Conservation (phyloP, 2,329 filamentous ascomycete species). For the Penicillium digitatum region DNA sequence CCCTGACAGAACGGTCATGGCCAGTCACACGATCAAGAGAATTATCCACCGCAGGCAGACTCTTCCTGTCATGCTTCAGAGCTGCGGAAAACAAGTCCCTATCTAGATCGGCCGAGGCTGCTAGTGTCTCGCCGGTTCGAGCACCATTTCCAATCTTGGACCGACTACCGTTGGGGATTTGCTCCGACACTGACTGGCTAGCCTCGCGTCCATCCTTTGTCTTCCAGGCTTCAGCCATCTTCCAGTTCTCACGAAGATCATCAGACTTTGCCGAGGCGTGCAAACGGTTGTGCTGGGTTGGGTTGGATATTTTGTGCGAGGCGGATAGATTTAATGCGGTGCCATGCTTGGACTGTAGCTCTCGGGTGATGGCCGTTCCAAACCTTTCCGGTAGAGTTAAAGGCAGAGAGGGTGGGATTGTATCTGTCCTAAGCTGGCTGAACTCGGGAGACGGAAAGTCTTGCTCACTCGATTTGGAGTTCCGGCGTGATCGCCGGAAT, state of each 20-base stretch:
- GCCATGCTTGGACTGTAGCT: conserved; percentile 23
- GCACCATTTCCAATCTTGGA: neutral
- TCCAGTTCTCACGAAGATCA: conserved; percentile 22
- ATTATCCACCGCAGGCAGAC: neutral
- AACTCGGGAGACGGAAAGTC: conserved; percentile 4
- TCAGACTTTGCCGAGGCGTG: conserved; percentile 18
- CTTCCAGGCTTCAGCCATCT: conserved; percentile 19
- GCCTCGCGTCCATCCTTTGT: conserved; percentile 6
- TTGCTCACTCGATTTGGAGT: conserved; percentile 22
- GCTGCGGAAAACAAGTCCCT: conserved; percentile 24
- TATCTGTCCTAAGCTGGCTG: conserved; percentile 6
- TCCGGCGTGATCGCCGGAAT: conserved; percentile 27
- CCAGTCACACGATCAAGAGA: neutral
- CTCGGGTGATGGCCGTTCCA: conserved; percentile 30
- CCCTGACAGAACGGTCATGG: neutral
- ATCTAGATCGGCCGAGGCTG: conserved; percentile 21
- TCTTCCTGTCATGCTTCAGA: conserved; percentile 22
- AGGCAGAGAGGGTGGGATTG: conserved; percentile 20
- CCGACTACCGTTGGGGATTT: neutral
- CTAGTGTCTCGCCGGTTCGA: neutral
- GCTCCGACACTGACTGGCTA: neutral
- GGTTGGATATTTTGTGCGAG: conserved; percentile 3
- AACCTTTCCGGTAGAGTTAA: conserved; percentile 30
- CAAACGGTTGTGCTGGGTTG: conserved; percentile 8
- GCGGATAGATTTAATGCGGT: conserved; percentile 18